phyloP scores from a whole-genome alignment of 1,284 basidiomycete species.

The Naganishia albida region DNA sequence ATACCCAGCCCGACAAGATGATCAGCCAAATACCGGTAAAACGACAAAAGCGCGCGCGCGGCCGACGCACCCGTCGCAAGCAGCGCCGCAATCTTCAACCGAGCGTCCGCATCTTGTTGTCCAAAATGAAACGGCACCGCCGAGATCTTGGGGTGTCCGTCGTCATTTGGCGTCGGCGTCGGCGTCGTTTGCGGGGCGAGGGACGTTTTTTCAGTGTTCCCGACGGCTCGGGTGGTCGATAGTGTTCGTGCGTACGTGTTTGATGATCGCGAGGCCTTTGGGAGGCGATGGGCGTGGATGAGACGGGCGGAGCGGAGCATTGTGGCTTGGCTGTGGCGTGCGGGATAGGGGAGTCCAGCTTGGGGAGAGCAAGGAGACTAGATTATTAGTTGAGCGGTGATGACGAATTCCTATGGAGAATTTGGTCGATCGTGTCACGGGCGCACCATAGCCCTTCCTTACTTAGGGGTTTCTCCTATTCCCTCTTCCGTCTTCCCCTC shows the following conservation, averaged over 20 bases:
- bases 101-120: slow-evolving; percentile 4
- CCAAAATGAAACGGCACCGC: slow-evolving; percentile 24
- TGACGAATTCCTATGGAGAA: slow-evolving; percentile 18
- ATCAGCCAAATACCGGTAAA: not conserved
- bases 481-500: no score
- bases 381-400: slow-evolving; percentile 1
- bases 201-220: not conserved
- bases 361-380: no score
- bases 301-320: not conserved
- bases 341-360: no score
- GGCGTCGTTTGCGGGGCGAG: not conserved
- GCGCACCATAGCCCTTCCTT: slow-evolving; percentile 5
- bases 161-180: not conserved
- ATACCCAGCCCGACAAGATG: not conserved
- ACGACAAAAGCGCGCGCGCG: no score
- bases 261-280: not conserved
- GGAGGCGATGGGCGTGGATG: not conserved
- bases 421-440: not conserved
- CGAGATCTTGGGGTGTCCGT: slow-evolving; percentile 19
- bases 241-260: not conserved
- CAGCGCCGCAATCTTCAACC: slow-evolving; percentile 16
- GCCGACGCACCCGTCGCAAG: slow-evolving; percentile 21
- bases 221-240: not conserved
- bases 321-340: not conserved
- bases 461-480: no score